A percentile compares a stretch with the other conserved stretches of the same genome.
Conservation (phyloP, 192 early-diverging fungal genomes). For the Coemansia sp. region DNA sequence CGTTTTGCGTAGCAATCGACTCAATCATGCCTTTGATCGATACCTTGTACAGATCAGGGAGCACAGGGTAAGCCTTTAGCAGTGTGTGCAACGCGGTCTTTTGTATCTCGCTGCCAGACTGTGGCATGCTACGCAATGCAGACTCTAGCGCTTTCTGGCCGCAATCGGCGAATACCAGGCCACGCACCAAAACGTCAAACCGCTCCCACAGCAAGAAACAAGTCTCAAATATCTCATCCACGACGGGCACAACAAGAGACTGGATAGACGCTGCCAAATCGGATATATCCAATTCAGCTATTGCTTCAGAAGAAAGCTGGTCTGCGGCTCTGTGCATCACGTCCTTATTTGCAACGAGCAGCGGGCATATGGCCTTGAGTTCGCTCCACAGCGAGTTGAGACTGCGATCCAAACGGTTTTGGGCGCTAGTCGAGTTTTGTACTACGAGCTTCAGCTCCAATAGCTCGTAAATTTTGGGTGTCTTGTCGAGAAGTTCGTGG, state of each 20-base stretch:
- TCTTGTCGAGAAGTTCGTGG: slow-evolving; percentile 27
- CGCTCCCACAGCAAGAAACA: slow-evolving; percentile 37
- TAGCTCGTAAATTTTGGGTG: slow-evolving; percentile 34
- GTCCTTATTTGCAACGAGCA: slow-evolving; percentile 41
- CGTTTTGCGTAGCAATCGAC: not conserved
- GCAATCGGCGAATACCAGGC: slow-evolving; percentile 26
- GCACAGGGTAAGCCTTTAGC: slow-evolving; percentile 5
- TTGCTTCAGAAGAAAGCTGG: not conserved
- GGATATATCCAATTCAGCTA: not conserved
- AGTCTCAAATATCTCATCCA: slow-evolving; percentile 14
- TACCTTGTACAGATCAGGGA: slow-evolving; percentile 40
- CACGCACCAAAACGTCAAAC: slow-evolving; percentile 31
- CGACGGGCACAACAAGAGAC: slow-evolving; percentile 9
- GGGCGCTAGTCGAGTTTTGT: slow-evolving; percentile 15
- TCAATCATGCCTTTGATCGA: slow-evolving; percentile 25
- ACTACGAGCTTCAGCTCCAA: slow-evolving; percentile 28
- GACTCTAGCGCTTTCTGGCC: not conserved
- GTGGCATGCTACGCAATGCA: not conserved
- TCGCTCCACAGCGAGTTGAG: slow-evolving; percentile 42
- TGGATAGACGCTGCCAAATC: slow-evolving; percentile 10
- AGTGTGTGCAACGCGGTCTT: not conserved
- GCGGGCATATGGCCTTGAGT: slow-evolving; percentile 33
- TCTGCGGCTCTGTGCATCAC: not conserved
- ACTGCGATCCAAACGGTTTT: slow-evolving; percentile 22
- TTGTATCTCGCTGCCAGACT: slow-evolving; percentile 7